Base-by-base conservation (phyloP, 805 yeast genomes). In the Ogataea minuta region DNA sequence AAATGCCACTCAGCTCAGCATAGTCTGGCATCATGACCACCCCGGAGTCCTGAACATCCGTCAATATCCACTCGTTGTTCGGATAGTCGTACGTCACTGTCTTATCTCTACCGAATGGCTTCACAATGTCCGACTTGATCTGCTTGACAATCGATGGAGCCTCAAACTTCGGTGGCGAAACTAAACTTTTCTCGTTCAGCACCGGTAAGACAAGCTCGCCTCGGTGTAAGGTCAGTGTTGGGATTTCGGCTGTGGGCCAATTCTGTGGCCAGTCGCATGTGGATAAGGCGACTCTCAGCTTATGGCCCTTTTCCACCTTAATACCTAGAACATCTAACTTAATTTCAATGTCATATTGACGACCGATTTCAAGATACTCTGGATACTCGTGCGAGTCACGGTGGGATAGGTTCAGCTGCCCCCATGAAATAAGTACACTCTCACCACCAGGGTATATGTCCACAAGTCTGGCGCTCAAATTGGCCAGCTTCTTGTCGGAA, bases 221-320 rank as follows among this genome's bases (percentile, higher is more conserved):
- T n/a, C 50, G 49, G 43, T 48, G 49, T 21, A 70, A 35, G 4
- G 59, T 60, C 27, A 70, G 45, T 2, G 57, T 60, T 36, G 73
- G 70, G 6, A 60, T 65, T 46, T 66, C 70, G 4, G 71, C 60
- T 0, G 64, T 53, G 20, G 76, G 75, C 75, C 75, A 71, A 23
- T 60, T 59, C 39, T 67, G 71, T 9, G 75, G 74, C 75, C 76
- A 71, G 44, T 70, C 74, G 23, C 70, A 59, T 1, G 74, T 60
- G 6, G 74, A 68, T 30, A 71, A 56, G 0, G 71, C 68, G 9
- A 70, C 48, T 45, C 68, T 57, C 15, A 71, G 40, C 30, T 50
- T 59, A 44, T 71, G 74, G 8, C 71, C 72, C 32, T 55, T 54
- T 8, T 42, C 52, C 9, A 41, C n/a, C 24, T 60, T 60, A 34